Evolutionary conservation across 805 yeast species (phyloP).

Genomic region (Metschnikowia borealis): DNA sequence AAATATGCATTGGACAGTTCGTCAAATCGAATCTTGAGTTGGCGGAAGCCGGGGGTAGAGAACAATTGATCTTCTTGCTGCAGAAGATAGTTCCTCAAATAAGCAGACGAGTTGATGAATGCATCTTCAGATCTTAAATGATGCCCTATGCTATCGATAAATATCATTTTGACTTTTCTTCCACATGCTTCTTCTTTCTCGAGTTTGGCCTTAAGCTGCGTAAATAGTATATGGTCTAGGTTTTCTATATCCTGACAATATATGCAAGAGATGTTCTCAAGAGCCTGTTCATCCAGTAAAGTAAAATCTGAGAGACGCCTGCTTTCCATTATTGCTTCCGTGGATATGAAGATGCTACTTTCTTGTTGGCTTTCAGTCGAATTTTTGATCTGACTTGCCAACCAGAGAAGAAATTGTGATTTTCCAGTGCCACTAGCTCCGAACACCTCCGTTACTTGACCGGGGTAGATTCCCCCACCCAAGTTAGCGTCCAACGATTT

Average conservation of each 20-base stretch:
- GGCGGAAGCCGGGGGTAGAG: conserved; percentile 5
- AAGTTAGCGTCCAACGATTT: conserved; percentile 8
- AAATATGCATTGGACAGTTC: conserved; percentile 21
- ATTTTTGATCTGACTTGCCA: conserved; percentile 32
- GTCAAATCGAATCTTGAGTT: conserved; percentile 25
- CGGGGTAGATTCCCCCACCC: conserved; percentile 14
- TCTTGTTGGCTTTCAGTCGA: not conserved
- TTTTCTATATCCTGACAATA: conserved; percentile 65
- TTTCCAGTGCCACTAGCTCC: conserved; percentile 89
- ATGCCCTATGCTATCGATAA: conserved; percentile 82
- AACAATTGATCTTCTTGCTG: conserved; percentile 13
- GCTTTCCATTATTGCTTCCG: conserved; percentile 73
- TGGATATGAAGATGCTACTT: conserved; percentile 60
- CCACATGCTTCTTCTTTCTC: conserved; percentile 20
- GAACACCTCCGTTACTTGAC: conserved; percentile 57
- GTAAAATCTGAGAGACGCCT: conserved; percentile 42
- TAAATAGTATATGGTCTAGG: conserved; percentile 67
- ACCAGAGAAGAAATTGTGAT: conserved; percentile 70
- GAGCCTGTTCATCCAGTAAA: conserved; percentile 11
- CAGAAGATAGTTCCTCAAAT: conserved; percentile 8
- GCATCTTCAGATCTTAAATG: conserved; percentile 61
- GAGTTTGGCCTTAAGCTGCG: conserved; percentile 60
- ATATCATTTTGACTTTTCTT: conserved; percentile 46
- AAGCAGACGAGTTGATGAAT: conserved; percentile 21
- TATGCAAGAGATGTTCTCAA: conserved; percentile 45